Evolutionary conservation across 345 rosid genomes (phyloP).

Genomic region (Eucalyptus dawsonii): DNA sequence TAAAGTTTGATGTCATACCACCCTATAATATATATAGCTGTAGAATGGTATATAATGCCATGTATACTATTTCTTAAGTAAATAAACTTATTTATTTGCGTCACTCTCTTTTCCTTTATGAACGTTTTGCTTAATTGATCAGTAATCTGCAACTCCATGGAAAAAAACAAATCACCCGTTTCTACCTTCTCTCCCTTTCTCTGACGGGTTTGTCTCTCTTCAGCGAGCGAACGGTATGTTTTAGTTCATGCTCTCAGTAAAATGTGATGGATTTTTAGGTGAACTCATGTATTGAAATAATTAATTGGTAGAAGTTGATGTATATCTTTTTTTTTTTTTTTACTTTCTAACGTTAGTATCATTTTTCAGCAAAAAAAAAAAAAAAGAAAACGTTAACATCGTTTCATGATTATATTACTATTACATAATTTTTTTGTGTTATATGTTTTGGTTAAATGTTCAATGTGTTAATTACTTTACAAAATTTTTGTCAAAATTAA

Average conservation of each 20-base stretch:
- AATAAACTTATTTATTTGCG: background rate
- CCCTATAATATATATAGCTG: background rate
- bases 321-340: too few relatives aligned
- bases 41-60: background rate
- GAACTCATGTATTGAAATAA: background rate
- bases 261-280: background rate
- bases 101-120: background rate
- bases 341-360: background rate
- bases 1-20: background rate
- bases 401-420: background rate
- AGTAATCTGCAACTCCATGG: too few relatives aligned
- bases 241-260: background rate
- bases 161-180: background rate
- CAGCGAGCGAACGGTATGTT: background rate
- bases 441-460: background rate
- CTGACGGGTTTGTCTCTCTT: background rate
- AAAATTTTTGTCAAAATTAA: background rate
- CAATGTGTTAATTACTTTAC: background rate
- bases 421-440: background rate
- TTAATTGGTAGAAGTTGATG: background rate
- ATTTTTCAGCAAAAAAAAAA: background rate
- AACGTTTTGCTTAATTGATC: background rate
- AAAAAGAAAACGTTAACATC: too few relatives aligned
- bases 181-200: background rate
- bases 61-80: background rate